Percentiles rank a stretch among this genome's conserved stretches.
Evolutionary conservation across 2,329 filamentous ascomycete genomes (phyloP).

Genomic region (Aspergillus candidus): DNA sequence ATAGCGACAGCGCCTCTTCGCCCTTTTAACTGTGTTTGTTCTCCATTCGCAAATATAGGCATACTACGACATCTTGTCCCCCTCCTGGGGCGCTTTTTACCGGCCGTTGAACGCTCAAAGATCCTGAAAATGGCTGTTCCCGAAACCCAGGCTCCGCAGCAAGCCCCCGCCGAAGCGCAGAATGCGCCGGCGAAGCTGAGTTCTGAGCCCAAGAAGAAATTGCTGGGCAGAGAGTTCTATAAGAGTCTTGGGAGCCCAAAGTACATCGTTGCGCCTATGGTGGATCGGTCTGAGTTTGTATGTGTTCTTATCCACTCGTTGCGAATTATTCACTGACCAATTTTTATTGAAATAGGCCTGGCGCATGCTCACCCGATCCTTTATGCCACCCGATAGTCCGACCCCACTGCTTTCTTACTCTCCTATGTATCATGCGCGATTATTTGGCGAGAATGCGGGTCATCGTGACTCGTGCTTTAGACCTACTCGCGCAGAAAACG

Average conservation of each 20-base stretch:
- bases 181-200: slow-evolving; percentile 14
- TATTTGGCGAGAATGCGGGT: slow-evolving; percentile 70
- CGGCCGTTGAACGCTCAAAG: slow-evolving; percentile 6
- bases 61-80: slow-evolving; percentile 20
- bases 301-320: slow-evolving; percentile 27
- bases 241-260: slow-evolving; percentile 90
- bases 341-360: slow-evolving; percentile 60
- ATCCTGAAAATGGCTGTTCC: slow-evolving; percentile 23
- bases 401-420: slow-evolving; percentile 76
- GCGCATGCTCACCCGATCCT: slow-evolving; percentile 93
- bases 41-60: slow-evolving; percentile 26
- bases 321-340: slow-evolving; percentile 9
- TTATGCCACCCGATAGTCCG: slow-evolving; percentile 63
- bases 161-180: slow-evolving; percentile 13
- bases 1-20: background rate
- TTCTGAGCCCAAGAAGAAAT: slow-evolving; percentile 45
- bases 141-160: slow-evolving; percentile 14
- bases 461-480: slow-evolving; percentile 81
- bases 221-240: slow-evolving; percentile 85
- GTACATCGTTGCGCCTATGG: slow-evolving; percentile 91
- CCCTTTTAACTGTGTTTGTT: background rate
- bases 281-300: slow-evolving; percentile 97
- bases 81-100: slow-evolving; percentile 20
- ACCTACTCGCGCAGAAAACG: slow-evolving; percentile 44
- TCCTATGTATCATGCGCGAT: slow-evolving; percentile 90